Conservation (phyloP, 2,329 filamentous ascomycete genomes). For the Aspergillus texensis region DNA sequence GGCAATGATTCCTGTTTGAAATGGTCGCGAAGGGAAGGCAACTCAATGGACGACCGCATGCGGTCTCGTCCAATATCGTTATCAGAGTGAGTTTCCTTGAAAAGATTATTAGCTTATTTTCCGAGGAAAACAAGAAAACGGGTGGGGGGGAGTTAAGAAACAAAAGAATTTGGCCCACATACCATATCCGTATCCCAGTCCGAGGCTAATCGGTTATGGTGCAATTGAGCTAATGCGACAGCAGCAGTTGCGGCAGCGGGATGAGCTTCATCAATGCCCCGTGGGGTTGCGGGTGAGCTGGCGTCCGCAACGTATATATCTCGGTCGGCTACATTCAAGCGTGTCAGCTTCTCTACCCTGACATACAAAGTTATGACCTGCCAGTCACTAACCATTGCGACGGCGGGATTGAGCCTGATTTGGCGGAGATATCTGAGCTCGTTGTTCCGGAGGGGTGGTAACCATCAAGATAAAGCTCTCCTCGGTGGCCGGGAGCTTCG, state of each 20-base stretch:
- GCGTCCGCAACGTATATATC: conserved; percentile 70
- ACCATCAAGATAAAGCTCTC: conserved; percentile 98
- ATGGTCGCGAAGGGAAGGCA: conserved; percentile 69
- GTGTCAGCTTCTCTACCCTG: conserved; percentile 12
- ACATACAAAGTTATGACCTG: conserved; percentile 7
- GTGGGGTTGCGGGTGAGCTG: conserved; percentile 68
- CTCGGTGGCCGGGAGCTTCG: conserved; percentile 95
- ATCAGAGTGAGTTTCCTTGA: conserved; percentile 72
- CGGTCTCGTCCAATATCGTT: conserved; percentile 66
- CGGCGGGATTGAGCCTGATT: conserved; percentile 38
- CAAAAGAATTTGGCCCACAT: conserved; percentile 46
- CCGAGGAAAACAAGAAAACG: neutral
- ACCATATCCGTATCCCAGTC: conserved; percentile 80
- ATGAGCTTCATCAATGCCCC: conserved; percentile 69
- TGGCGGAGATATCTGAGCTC: conserved; percentile 56
- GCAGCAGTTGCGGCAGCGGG: conserved; percentile 75
- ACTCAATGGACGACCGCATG: conserved; percentile 68
- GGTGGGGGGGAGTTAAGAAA: neutral
- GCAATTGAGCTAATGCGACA: conserved; percentile 82
- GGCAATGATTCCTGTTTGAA: conserved; percentile 75
- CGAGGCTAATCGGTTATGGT: conserved; percentile 73
- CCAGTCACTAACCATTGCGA: conserved; percentile 41
- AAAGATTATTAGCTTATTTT: conserved; percentile 6
- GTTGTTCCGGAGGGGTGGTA: conserved; percentile 79
- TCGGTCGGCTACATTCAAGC: conserved; percentile 61